Evolutionary conservation across 2,329 filamentous ascomycete genomes (phyloP), one percentile per base, ranked within the genome.

Genomic region (Xylariales sp.): DNA sequence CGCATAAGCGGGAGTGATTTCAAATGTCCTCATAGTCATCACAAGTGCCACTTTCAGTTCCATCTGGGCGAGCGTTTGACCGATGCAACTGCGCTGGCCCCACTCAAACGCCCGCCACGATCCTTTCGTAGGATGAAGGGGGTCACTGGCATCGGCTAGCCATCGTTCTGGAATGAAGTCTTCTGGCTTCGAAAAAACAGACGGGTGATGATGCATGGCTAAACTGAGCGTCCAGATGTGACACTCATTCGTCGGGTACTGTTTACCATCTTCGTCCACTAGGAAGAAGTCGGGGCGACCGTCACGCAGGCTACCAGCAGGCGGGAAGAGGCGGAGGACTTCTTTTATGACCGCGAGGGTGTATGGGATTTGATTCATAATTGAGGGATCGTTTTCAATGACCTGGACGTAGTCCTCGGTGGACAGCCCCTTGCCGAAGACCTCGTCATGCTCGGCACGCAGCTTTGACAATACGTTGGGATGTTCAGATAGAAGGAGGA

Each of bases 291-390:
- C 77, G 1, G 53, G 59, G 12, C 66, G 60, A 14, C 78, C 79
- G 0, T 60, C 60, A 12, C 83, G 80, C 30, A 82, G 76, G 5
- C 80, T 81, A 36, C 78, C 80, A 76, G 70, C 83, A 1, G 85
- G 81, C 0, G 84, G 83, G 69, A 83, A 86, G 6, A 81, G 48
- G 3, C 81, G 75, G 5, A 82, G 71, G 3, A 75, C 74, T 65
- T 83, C 81, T 39, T 77, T 78, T 53, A 82, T 78, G 1, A 80
- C 73, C 16, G 78, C 78, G 30, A 78, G 69, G 1, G 81, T 76
- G 43, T 78, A 76, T 5, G 76, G 76, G 4, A 81, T 72, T 30
- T 73, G 69, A 12, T 81, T 77, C 4, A 83, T 56, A 2, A 76
- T 70, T 1, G 72, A 68, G 5, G 73, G 68, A 16, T 71, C 45